These are phyloP conservation scores for Antitrichia curtipendula DNA, from an alignment of 225 moss, liverwort and hornwort genomes.

Conservation along the genomic window DNA sequence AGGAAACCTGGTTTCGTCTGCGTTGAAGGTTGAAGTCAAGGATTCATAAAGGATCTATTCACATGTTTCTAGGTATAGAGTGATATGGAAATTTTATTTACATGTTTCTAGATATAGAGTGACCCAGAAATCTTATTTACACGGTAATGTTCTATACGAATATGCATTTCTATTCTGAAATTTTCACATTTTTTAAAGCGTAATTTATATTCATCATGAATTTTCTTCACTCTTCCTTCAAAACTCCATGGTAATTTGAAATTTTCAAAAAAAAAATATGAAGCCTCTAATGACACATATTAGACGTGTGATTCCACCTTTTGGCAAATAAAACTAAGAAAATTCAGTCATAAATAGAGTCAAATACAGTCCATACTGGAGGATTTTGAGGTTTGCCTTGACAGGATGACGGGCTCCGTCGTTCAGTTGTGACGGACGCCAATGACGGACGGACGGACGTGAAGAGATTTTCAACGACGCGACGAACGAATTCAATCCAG, in stretches of 20 bases:
- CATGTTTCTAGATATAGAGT: no score
- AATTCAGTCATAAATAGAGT: neutral
- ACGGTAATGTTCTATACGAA: rapidly evolving
- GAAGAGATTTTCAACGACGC: neutral
- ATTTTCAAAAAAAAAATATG: no score
- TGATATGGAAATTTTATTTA: no score
- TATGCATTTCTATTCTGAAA: neutral
- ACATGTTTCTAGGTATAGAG: no score
- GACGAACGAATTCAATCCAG: neutral
- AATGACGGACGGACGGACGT: neutral
- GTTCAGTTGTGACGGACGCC: neutral
- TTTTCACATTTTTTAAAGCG: neutral
- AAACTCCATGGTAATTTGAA: neutral
- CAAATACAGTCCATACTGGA: neutral
- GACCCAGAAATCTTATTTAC: no score
- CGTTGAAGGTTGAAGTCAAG: neutral
- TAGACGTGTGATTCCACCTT: neutral
- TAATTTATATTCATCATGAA: neutral
- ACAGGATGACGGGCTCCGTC: neutral
- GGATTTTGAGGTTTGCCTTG: neutral
- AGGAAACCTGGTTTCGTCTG: neutral
- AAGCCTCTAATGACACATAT: neutral
- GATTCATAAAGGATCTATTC: neutral
- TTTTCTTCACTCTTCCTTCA: neutral
- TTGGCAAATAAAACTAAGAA: neutral